A percentile compares a stretch with the other conserved stretches of the same genome.
phyloP scores from a whole-genome alignment of 805 yeast genomes.

The Candida easanensis region DNA sequence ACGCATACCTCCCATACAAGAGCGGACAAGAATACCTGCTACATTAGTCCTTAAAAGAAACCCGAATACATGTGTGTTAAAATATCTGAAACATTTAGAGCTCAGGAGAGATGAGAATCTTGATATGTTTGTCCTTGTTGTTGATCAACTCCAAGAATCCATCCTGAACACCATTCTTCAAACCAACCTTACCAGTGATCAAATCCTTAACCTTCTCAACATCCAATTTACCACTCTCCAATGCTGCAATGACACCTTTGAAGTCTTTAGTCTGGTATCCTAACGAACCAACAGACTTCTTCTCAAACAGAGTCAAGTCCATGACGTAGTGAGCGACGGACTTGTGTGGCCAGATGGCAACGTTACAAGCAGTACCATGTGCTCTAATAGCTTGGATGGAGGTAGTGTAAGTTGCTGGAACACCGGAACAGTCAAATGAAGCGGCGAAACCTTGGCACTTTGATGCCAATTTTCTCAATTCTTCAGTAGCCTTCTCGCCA shows the following conservation, averaged over 20 bases:
- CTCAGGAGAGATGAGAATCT: conserved; percentile 41
- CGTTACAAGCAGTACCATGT: conserved; percentile 44
- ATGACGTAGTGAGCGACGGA: conserved; percentile 42
- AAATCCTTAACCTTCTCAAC: conserved; percentile 34
- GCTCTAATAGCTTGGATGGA: conserved; percentile 39
- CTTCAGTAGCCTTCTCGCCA: conserved; percentile 30
- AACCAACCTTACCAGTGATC: conserved; percentile 38
- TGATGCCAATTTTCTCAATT: conserved; percentile 35
- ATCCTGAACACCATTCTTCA: conserved; percentile 38
- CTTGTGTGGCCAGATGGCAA: conserved; percentile 50
- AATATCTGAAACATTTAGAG: conserved; percentile 1
- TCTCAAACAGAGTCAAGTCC: conserved; percentile 43
- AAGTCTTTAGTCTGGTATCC: conserved; percentile 44
- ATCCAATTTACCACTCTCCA: conserved; percentile 36
- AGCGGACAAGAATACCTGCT: too few species aligned
- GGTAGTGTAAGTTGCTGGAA: conserved; percentile 43
- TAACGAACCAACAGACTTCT: conserved; percentile 42
- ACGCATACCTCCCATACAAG: too few species aligned
- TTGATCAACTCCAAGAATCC: conserved; percentile 42
- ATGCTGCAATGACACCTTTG: conserved; percentile 39
- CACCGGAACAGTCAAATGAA: conserved; percentile 54
- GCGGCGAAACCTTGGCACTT: conserved; percentile 46
- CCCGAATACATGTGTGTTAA: neutral
- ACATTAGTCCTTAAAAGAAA: too few species aligned
- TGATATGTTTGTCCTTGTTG: conserved; percentile 44